A percentile compares a stretch with the other conserved stretches of the same genome.
Evolutionary conservation across 1,284 basidiomycete species (phyloP).

Genomic region (Neonothopanus nambi): DNA sequence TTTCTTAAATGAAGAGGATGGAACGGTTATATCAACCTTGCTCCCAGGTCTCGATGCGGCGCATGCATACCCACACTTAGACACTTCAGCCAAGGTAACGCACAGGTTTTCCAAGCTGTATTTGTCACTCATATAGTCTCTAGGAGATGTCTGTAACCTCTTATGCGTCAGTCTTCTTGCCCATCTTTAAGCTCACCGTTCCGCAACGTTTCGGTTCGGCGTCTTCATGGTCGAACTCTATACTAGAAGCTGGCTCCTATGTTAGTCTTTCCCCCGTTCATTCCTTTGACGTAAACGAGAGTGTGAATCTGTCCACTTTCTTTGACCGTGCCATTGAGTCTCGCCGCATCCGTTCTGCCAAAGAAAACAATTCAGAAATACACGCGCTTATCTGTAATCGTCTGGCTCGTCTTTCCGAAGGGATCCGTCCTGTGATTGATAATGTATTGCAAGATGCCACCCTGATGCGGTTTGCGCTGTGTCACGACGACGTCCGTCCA

Average conservation of each 20-base stretch:
- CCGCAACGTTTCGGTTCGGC: no score
- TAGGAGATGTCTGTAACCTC: no score
- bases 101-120: no score
- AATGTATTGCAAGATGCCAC: not conserved
- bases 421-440: not conserved
- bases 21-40: not conserved
- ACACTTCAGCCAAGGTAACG: not conserved
- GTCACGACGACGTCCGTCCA: slow-evolving; percentile 1
- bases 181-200: no score
- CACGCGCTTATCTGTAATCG: not conserved
- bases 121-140: no score
- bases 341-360: not conserved
- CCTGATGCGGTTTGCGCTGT: not conserved
- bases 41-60: slow-evolving; percentile 3
- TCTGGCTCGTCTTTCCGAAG: not conserved
- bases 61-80: slow-evolving; percentile 4
- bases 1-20: not conserved
- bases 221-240: no score
- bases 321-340: not conserved
- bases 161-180: no score
- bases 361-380: not conserved
- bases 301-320: not conserved
- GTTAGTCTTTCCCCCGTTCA: not conserved
- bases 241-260: not conserved
- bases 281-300: not conserved